Percentiles rank a stretch among this genome's conserved stretches.
phyloP scores from a whole-genome alignment of 306 rosid species.

The Trifolium subterraneum region DNA sequence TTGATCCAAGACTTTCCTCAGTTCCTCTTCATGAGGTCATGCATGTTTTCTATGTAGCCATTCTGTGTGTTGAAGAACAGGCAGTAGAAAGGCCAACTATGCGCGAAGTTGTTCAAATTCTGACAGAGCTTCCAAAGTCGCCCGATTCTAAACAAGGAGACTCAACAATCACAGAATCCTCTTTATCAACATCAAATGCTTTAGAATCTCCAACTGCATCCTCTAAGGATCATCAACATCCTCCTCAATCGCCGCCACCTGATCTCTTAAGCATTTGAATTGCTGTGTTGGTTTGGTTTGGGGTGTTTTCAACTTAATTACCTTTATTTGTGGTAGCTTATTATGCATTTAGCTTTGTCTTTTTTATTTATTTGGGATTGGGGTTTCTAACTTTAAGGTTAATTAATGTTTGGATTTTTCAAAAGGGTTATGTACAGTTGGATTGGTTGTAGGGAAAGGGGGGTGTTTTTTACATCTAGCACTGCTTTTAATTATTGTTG shows the following conservation, averaged over 20 bases:
- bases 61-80: slow-evolving; percentile 96
- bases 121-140: slow-evolving; percentile 84
- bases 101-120: slow-evolving; percentile 97
- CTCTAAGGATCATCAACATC: slow-evolving; percentile 51
- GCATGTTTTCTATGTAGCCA: slow-evolving; percentile 91
- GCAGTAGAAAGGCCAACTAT: slow-evolving; percentile 97
- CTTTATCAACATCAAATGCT: slow-evolving; percentile 53
- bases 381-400: slow-evolving; percentile 55
- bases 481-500: slow-evolving; percentile 46
- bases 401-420: slow-evolving; percentile 49
- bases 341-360: slow-evolving; percentile 24
- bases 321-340: slow-evolving; percentile 39
- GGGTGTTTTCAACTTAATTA: slow-evolving; percentile 48
- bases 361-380: slow-evolving; percentile 42
- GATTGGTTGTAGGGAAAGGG: slow-evolving; percentile 52
- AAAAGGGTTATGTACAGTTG: slow-evolving; percentile 66
- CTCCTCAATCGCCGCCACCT: slow-evolving; percentile 66
- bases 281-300: slow-evolving; percentile 25
- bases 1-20: slow-evolving; percentile 87
- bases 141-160: slow-evolving; percentile 60
- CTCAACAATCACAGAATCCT: slow-evolving; percentile 52
- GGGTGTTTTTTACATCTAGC: slow-evolving; percentile 41
- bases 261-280: slow-evolving; percentile 92
- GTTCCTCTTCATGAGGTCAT: slow-evolving; percentile 87
- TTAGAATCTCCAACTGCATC: slow-evolving; percentile 53